Evolutionary conservation across 331 rosid species (phyloP).

Genomic region (Quercus tomentella): DNA sequence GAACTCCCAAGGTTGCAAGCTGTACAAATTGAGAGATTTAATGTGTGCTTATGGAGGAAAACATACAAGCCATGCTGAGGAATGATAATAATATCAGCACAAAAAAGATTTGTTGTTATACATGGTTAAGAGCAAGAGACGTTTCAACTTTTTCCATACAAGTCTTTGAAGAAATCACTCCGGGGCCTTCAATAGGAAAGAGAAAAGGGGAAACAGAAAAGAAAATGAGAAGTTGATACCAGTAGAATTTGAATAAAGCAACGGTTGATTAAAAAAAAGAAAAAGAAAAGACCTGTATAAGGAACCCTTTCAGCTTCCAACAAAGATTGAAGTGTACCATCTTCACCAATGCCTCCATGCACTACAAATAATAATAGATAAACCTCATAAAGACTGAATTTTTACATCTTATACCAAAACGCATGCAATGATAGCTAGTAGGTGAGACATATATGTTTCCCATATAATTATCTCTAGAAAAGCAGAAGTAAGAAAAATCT

Average conservation of each 20-base stretch:
- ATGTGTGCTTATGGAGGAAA: constrained; percentile 3
- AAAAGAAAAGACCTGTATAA: constrained; percentile 60
- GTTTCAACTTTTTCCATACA: constrained; percentile 98
- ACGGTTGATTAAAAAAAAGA: neutral
- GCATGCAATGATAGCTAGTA: neutral
- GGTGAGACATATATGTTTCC: neutral
- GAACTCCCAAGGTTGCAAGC: constrained; percentile 75
- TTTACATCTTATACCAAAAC: neutral
- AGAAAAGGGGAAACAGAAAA: neutral
- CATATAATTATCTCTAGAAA: neutral
- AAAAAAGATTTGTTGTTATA: constrained; percentile 30
- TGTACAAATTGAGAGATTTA: constrained; percentile 29
- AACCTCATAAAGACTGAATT: constrained; percentile 11
- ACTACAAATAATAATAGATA: constrained; percentile 40
- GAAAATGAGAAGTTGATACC: constrained; percentile 2
- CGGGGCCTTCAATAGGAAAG: constrained; percentile 64
- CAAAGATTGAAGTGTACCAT: constrained; percentile 88
- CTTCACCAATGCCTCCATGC: constrained; percentile 99
- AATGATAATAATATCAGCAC: neutral
- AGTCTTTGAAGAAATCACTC: constrained; percentile 68
- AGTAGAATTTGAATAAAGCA: constrained; percentile 7
- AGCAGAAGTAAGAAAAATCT: neutral
- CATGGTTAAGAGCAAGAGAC: constrained; percentile 72
- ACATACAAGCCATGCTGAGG: neutral
- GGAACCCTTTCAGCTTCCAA: constrained; percentile 82